Evolutionary conservation across 2,329 filamentous ascomycete genomes (phyloP).

Genomic region (Fusarium kyushuense): DNA sequence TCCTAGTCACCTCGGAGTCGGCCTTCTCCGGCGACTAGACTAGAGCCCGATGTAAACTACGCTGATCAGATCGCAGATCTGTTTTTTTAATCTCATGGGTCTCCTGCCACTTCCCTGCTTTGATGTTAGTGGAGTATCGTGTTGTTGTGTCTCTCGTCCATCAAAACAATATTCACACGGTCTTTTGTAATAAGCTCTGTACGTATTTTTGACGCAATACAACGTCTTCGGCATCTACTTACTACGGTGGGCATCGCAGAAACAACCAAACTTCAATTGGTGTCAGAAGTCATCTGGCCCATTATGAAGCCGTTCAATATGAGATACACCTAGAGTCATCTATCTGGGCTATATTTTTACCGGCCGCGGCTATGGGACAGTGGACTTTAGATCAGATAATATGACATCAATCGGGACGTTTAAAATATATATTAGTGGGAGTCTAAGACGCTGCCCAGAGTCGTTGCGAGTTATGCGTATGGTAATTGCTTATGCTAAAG

Average conservation of each 20-base stretch:
- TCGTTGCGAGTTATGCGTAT: not conserved
- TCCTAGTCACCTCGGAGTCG: not conserved
- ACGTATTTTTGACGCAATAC: not conserved
- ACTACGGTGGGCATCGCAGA: not conserved
- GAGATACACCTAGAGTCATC: not conserved
- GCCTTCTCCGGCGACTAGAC: conserved; percentile 7
- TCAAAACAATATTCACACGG: not conserved
- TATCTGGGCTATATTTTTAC: not conserved
- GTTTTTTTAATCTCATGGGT: conserved; percentile 15
- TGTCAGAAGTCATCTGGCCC: too few species aligned
- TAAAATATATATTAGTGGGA: accelerated
- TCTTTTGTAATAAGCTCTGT: not conserved
- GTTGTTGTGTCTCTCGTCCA: not conserved
- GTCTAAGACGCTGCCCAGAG: too few species aligned
- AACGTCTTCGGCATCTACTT: not conserved
- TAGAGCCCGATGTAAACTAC: conserved; percentile 9
- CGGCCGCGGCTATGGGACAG: not conserved
- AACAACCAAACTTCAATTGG: not conserved
- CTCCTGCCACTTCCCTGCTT: conserved; percentile 18
- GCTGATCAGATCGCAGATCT: conserved; percentile 38
- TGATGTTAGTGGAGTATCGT: conserved; percentile 22
- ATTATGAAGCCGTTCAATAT: too few species aligned
- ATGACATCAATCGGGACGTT: too few species aligned
- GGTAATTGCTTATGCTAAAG: too few species aligned
- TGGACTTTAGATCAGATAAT: too few species aligned